Conservation (phyloP, 345 rosid genomes). For the Melaleuca alternifolia region DNA sequence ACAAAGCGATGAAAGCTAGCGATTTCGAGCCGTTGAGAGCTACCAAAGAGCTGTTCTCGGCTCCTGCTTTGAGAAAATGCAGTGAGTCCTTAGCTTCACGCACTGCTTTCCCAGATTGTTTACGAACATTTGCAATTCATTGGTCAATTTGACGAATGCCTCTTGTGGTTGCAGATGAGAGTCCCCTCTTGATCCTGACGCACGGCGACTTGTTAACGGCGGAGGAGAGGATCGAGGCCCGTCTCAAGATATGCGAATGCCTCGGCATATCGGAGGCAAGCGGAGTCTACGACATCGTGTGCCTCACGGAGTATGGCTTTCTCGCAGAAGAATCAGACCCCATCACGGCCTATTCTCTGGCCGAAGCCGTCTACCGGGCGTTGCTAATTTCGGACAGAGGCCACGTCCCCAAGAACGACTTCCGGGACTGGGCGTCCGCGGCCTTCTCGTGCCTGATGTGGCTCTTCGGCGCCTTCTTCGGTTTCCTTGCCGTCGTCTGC, state of each 20-base stretch:
- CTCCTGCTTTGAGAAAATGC: constrained; percentile 32
- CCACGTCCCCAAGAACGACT: constrained; percentile 27
- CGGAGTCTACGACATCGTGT: constrained; percentile 38
- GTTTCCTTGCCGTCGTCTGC: constrained; percentile 32
- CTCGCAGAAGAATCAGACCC: constrained; percentile 46
- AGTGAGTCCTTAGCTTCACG: constrained; percentile 19
- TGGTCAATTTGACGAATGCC: not conserved
- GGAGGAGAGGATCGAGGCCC: constrained; percentile 36
- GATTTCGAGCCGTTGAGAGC: constrained; percentile 35
- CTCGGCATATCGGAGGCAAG: constrained; percentile 25
- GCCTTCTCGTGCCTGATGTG: constrained; percentile 21
- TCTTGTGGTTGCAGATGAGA: constrained; percentile 31
- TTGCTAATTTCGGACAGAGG: constrained; percentile 41
- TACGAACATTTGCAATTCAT: not conserved
- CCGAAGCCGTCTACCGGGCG: constrained; percentile 40
- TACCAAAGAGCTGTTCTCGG: constrained; percentile 25
- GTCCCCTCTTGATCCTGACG: constrained; percentile 38
- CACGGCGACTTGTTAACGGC: constrained; percentile 44
- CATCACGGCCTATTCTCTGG: constrained; percentile 25
- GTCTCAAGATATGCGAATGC: constrained; percentile 34
- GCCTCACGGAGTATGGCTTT: constrained; percentile 48
- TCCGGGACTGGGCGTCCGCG: constrained; percentile 19
- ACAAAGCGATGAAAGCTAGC: constrained; percentile 27
- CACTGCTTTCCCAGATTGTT: not conserved
- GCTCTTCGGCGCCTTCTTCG: constrained; percentile 21